A percentile compares a stretch with the other conserved stretches of the same genome.
These are phyloP conservation scores for Favolaschia claudopus DNA, from an alignment of 768 basidiomycete species.

Conservation along the genomic window DNA sequence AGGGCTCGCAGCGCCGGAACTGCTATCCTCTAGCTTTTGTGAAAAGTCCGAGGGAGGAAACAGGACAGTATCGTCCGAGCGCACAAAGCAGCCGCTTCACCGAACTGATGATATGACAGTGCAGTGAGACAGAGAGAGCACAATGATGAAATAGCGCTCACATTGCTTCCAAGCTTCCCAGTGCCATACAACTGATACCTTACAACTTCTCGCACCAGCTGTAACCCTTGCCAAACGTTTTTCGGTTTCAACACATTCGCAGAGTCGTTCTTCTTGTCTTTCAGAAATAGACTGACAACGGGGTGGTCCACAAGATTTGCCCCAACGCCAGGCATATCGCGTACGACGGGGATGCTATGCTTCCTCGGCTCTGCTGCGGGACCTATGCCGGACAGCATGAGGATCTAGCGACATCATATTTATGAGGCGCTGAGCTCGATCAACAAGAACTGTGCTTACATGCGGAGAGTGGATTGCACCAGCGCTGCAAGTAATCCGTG, in stretches of 20 bases:
- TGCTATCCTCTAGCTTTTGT: constrained; percentile 49
- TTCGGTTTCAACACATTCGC: constrained; percentile 48
- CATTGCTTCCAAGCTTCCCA: constrained; percentile 65
- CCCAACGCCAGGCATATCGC: constrained; percentile 79
- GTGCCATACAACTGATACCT: constrained; percentile 54
- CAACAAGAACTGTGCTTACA: constrained; percentile 35
- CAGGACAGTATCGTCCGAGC: constrained; percentile 58
- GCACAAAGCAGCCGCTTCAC: constrained; percentile 68
- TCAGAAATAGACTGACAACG: constrained; percentile 60
- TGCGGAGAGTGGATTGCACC: constrained; percentile 70
- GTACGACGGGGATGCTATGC: constrained; percentile 61
- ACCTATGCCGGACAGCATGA: constrained; percentile 83
- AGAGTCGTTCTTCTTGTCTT: constrained; percentile 56
- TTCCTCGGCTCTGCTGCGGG: constrained; percentile 63
- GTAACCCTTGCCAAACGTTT: constrained; percentile 33
- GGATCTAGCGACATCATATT: constrained; percentile 53
- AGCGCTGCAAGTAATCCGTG: constrained; percentile 23
- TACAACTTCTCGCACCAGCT: constrained; percentile 39
- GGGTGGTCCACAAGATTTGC: constrained; percentile 79
- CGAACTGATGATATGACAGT: constrained; percentile 41
- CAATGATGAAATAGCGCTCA: constrained; percentile 30
- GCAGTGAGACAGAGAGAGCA: not conserved
- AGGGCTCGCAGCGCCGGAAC: constrained; percentile 53
- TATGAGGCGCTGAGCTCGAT: not conserved
- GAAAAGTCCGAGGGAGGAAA: constrained; percentile 50